A percentile compares a stretch with the other conserved stretches of the same genome.
Evolutionary conservation across 2,329 filamentous ascomycete genomes (phyloP).

Genomic region (Penicillium sp.): DNA sequence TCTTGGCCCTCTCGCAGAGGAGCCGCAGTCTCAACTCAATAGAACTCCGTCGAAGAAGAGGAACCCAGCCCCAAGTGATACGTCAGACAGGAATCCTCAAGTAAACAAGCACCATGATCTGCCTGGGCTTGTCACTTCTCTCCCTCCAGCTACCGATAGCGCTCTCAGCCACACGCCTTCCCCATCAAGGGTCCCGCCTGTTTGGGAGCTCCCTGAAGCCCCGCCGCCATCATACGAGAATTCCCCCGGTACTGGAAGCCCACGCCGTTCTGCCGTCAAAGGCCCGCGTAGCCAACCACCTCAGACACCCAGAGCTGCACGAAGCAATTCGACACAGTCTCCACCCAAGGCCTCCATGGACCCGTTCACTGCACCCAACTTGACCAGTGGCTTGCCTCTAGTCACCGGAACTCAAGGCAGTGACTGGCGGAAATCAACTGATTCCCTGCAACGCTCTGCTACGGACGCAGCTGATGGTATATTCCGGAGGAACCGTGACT

Average conservation of each 20-base stretch:
- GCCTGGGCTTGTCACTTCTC: constrained; percentile 25
- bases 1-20: constrained; percentile 21
- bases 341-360: constrained; percentile 13
- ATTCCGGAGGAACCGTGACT: constrained; percentile 10
- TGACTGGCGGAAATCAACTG: constrained; percentile 27
- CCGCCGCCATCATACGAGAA: constrained; percentile 26
- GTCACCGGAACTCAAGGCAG: constrained; percentile 23
- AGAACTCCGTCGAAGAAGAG: constrained; percentile 26
- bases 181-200: constrained; percentile 22
- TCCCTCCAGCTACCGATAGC: constrained; percentile 15
- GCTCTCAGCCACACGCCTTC: constrained; percentile 29
- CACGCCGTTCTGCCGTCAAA: constrained; percentile 31
- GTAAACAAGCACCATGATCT: constrained; percentile 20
- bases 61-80: constrained; percentile 15
- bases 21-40: constrained; percentile 14
- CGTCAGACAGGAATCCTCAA: constrained; percentile 10
- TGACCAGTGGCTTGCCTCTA: constrained; percentile 13
- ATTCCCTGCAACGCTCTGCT: constrained; percentile 25
- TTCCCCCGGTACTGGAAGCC: constrained; percentile 23
- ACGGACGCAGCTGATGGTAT: constrained; percentile 17
- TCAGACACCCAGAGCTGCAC: constrained; percentile 5
- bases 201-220: constrained; percentile 24
- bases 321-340: constrained; percentile 18
- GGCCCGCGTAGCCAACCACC: constrained; percentile 32
- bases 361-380: constrained; percentile 7